Percentiles rank a stretch among this genome's conserved stretches.
Conservation (phyloP, 2,329 filamentous ascomycete species). For the Phyllosticta paracitricarpa region DNA sequence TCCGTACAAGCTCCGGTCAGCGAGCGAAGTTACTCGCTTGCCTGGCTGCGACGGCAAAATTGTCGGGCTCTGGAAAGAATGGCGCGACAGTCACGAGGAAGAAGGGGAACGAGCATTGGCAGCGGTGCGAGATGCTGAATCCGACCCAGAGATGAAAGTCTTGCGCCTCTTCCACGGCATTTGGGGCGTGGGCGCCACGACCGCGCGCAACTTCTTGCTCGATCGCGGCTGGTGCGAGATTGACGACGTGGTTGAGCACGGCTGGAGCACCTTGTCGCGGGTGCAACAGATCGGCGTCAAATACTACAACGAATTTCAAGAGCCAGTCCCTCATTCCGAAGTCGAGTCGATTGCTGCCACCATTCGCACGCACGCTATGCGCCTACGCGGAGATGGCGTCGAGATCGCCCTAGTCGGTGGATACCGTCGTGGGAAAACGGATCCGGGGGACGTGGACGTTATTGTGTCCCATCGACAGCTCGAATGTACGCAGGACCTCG, state of each 20-base stretch:
- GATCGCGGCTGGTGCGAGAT: conserved; percentile 68
- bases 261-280: conserved; percentile 64
- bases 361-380: conserved; percentile 58
- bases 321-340: conserved; percentile 61
- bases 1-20: conserved; percentile 45
- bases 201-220: conserved; percentile 71
- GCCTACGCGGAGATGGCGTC: conserved; percentile 44
- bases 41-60: conserved; percentile 79
- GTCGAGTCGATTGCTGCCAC: conserved; percentile 57
- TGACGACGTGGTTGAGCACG: conserved; percentile 75
- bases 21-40: conserved; percentile 40
- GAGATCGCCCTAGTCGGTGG: conserved; percentile 64
- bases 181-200: conserved; percentile 82
- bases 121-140: conserved; percentile 54
- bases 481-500: conserved; percentile 54
- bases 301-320: conserved; percentile 76
- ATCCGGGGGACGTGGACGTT: conserved; percentile 75
- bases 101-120: conserved; percentile 48
- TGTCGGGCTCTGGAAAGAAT: conserved; percentile 68
- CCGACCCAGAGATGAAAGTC: conserved; percentile 53
- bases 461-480: conserved; percentile 72
- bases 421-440: conserved; percentile 66
- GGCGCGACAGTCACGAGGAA: conserved; percentile 39
- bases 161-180: conserved; percentile 70
- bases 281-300: conserved; percentile 92